A percentile compares a stretch with the other conserved stretches of the same genome.
Evolutionary conservation across 31 red algal genomes (phyloP).

Genomic region (Porphyra umbilicalis): DNA sequence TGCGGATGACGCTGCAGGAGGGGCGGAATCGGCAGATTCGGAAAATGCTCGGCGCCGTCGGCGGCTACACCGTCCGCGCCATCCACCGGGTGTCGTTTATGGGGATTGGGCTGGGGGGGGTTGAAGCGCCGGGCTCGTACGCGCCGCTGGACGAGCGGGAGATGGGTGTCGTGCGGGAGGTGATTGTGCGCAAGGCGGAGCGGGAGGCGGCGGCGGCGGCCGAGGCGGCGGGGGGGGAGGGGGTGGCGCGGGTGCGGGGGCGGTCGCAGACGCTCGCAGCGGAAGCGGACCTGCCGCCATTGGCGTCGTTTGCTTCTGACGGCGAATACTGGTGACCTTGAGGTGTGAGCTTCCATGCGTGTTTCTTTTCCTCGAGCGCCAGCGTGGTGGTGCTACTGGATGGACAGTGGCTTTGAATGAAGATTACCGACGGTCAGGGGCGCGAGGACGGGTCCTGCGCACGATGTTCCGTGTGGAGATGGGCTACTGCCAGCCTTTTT

Average conservation of each 20-base stretch:
- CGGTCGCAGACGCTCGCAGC: too few relatives aligned
- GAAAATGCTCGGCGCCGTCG: constrained; percentile 63
- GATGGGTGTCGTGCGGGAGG: constrained; percentile 22
- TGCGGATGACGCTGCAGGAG: constrained; percentile 33
- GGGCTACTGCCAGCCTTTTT: too few relatives aligned
- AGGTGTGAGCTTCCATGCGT: too few relatives aligned
- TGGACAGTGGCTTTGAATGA: too few relatives aligned
- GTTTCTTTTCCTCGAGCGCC: too few relatives aligned
- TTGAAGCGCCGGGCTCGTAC: constrained; percentile 25
- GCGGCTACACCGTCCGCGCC: constrained; percentile 40
- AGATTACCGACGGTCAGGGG: too few relatives aligned
- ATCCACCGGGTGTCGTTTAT: constrained; percentile 67
- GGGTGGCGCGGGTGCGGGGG: not conserved
- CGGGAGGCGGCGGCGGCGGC: not conserved
- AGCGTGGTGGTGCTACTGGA: too few relatives aligned
- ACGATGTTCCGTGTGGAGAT: too few relatives aligned
- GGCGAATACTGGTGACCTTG: not conserved
- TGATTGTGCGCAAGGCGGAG: not conserved
- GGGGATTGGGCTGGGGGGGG: constrained; percentile 42
- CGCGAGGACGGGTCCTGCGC: too few relatives aligned
- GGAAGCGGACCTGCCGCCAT: not conserved
- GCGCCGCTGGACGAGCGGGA: constrained; percentile 23
- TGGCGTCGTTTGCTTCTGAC: not conserved
- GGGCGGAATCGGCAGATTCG: constrained; percentile 82
- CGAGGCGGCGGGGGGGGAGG: not conserved